Conservation (phyloP, 2,329 filamentous ascomycete genomes). For the Fusarium pseudoanthophilum region DNA sequence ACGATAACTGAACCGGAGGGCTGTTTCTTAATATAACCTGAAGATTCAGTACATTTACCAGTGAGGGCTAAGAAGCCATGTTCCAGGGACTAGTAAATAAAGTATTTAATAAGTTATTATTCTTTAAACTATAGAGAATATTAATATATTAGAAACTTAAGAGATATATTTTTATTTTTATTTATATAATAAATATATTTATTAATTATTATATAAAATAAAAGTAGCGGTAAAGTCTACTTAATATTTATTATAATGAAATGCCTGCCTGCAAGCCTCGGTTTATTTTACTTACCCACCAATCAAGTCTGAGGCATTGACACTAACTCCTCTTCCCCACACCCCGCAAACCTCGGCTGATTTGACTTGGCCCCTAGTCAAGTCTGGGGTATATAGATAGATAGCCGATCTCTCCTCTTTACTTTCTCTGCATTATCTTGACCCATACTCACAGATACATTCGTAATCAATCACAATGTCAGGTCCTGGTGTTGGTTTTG, state of each 20-base stretch:
- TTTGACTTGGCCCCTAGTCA: neutral
- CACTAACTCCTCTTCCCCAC: neutral
- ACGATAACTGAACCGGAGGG: too few species aligned
- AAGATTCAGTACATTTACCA: too few species aligned
- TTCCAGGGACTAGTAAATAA: too few species aligned
- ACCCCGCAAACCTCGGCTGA: constrained; percentile 7
- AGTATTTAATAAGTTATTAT: too few species aligned
- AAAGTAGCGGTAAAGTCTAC: too few species aligned
- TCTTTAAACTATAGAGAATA: too few species aligned
- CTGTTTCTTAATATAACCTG: too few species aligned
- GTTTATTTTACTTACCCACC: neutral
- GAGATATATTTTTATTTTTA: too few species aligned
- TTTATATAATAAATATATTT: too few species aligned
- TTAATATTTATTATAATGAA: neutral
- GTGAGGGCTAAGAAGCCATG: too few species aligned
- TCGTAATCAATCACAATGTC: neutral
- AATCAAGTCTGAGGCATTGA: neutral
- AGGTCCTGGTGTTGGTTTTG: constrained; percentile 7
- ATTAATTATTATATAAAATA: too few species aligned
- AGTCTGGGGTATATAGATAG: neutral
- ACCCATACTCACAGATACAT: neutral
- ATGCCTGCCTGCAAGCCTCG: neutral
- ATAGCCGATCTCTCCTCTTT: neutral
- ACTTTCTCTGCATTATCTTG: neutral
- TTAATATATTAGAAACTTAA: too few species aligned